Evolutionary conservation across 1,284 basidiomycete genomes (phyloP), one percentile per base, ranked within the genome.

Genomic region (Tetrapyrgos nigripes): DNA sequence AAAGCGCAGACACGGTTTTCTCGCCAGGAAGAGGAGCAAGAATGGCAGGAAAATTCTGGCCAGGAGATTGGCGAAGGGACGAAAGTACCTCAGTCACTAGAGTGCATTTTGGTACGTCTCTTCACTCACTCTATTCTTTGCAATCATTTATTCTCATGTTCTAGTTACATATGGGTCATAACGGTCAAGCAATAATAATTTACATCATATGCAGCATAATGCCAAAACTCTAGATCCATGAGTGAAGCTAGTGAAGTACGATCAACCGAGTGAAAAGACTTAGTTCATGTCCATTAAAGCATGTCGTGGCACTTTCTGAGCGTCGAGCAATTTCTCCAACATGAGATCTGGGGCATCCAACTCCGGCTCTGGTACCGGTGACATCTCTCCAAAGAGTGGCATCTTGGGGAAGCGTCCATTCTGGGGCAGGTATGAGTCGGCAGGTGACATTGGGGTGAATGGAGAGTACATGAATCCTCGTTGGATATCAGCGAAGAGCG

Each of bases 401-500:
- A 40, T 40, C 17, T 40, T 40, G 8, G 31, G 31, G 37, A 40
- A 40, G 31, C 49, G 28, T 29, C 47, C 58, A 17, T 40, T 40
- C 19, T n/a, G 8, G 19, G 44, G 62, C 28, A 80, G 68, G 61
- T 86, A 85, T 28, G 78, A 76, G 52, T 81, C 76, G 17, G 83
- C 80, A 21, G 85, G 86, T 3, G 86, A 87, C 33, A 87, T 73
- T 3, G 85, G 85, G 2, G 82, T 80, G 26, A 76, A 76, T 19
- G 87, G 87, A 6, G 86, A 86, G 64, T 83, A 82, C 28, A 87
- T 69, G 70, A 91, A 92, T 14, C 88, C 89, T 24, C 78, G 81
- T 64, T 91, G 81, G 59, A 91, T 92, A 3, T 86, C 87, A 31
- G 81, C 79, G 37, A 92, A 76, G 37, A 91, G 78, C 6, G 83